Conservation (phyloP, 163 green algal genomes). For the Prototheca wickerhamii region DNA sequence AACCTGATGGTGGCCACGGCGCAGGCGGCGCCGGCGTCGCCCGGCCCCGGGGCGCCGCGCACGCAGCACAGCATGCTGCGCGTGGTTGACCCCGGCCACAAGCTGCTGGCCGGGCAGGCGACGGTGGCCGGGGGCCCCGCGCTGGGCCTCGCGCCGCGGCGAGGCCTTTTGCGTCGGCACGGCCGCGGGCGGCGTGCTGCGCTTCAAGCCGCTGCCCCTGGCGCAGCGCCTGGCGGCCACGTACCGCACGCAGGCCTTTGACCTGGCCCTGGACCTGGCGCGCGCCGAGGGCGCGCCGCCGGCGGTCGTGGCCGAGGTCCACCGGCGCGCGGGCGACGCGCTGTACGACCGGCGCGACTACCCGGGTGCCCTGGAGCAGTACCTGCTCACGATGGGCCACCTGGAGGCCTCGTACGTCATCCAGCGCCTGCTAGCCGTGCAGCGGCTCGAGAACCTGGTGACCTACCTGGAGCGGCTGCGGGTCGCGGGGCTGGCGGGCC, state of each 20-base stretch:
- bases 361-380: slow-evolving; percentile 82
- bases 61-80: neutral
- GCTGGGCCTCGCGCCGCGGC: neutral
- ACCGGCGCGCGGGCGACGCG: slow-evolving; percentile 68
- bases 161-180: neutral
- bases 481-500: slow-evolving; percentile 38
- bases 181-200: slow-evolving; percentile 19
- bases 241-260: slow-evolving; percentile 49
- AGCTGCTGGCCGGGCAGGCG: neutral
- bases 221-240: slow-evolving; percentile 49
- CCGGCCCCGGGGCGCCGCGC: too few relatives aligned
- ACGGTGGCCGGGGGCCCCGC: neutral
- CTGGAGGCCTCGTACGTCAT: slow-evolving; percentile 94
- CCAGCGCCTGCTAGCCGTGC: slow-evolving; percentile 80
- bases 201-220: slow-evolving; percentile 41
- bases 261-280: slow-evolving; percentile 68
- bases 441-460: slow-evolving; percentile 80
- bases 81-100: neutral
- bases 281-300: slow-evolving; percentile 31
- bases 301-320: neutral
- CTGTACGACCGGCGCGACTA: slow-evolving; percentile 89
- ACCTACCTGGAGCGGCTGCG: slow-evolving; percentile 78
- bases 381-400: slow-evolving; percentile 60
- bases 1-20: neutral
- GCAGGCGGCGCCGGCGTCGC: neutral